Percentiles rank a stretch among this genome's conserved stretches.
Evolutionary conservation across 2,329 filamentous ascomycete species (phyloP).

Genomic region (Diaporthe velutina): DNA sequence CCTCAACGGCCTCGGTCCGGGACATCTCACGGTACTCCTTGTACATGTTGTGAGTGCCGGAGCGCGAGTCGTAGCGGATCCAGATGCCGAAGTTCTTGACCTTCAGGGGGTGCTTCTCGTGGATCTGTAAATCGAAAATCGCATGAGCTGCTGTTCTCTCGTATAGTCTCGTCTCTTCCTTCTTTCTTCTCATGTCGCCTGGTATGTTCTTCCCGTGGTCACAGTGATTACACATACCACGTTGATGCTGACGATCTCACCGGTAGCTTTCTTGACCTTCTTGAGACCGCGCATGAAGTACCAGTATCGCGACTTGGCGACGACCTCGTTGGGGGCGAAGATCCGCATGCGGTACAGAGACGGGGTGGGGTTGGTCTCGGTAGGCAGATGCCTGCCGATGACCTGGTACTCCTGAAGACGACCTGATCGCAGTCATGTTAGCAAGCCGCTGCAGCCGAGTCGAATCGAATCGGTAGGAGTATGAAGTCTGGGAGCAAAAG

Average conservation of each 20-base stretch:
- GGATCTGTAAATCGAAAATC: constrained; percentile 71
- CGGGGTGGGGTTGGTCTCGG: constrained; percentile 95
- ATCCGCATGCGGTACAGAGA: constrained; percentile 99
- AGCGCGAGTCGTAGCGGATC: constrained; percentile 99
- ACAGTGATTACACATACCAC: constrained; percentile 72
- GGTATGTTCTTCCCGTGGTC: constrained; percentile 24
- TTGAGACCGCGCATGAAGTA: constrained; percentile 99
- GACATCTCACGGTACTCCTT: constrained; percentile 99
- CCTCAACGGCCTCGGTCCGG: constrained; percentile 93
- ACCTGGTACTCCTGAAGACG: constrained; percentile 99
- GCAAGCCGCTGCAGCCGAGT: constrained; percentile 6
- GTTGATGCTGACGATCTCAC: constrained; percentile 98
- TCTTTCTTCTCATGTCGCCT: constrained; percentile 21
- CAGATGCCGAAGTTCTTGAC: constrained; percentile 99
- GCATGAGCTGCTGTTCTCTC: constrained; percentile 38
- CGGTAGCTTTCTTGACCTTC: constrained; percentile 99
- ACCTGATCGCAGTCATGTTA: constrained; percentile 68
- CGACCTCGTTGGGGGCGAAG: constrained; percentile 97
- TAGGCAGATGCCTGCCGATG: constrained; percentile 99
- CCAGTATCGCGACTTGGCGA: constrained; percentile 99
- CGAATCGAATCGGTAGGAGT: neutral
- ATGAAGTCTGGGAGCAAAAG: constrained; percentile 46
- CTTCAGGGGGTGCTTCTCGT: constrained; percentile 98
- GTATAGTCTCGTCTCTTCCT: neutral
- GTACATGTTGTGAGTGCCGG: constrained; percentile 99